Conservation (phyloP, 306 rosid species). For the Prunus mongolica region DNA sequence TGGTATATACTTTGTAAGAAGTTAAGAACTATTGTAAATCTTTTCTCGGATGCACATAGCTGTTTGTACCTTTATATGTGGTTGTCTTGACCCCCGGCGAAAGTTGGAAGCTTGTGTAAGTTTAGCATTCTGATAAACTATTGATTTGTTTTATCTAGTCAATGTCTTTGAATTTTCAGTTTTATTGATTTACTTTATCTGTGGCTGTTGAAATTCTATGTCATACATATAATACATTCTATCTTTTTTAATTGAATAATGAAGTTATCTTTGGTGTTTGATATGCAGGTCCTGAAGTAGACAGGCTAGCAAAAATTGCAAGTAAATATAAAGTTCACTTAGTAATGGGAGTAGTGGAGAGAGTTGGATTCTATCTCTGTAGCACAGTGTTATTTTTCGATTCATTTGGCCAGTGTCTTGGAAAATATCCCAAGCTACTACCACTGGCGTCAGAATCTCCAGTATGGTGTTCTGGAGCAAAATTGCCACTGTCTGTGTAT, state of each 20-base stretch:
- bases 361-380: conserved; percentile 67
- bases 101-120: no score
- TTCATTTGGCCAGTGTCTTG: conserved; percentile 62
- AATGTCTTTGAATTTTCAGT: no score
- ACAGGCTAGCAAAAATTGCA: conserved; percentile 74
- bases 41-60: no score
- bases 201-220: no score
- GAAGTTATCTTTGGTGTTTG: background rate
- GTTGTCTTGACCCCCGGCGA: no score
- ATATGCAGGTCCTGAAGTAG: conserved; percentile 68
- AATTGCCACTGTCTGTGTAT: conserved; percentile 62
- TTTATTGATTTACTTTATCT: no score
- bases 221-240: background rate
- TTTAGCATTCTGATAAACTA: background rate
- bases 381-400: conserved; percentile 67
- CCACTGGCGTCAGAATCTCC: conserved; percentile 52
- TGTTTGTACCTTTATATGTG: no score
- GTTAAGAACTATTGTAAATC: no score
- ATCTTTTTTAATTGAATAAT: background rate
- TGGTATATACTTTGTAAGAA: no score
- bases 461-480: conserved; percentile 76
- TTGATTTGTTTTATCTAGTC: background rate
- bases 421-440: conserved; percentile 68
- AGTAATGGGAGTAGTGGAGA: conserved; percentile 80
- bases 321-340: conserved; percentile 62